Conservation (phyloP, 73 alveolate species). For the Stentor roeselii region DNA sequence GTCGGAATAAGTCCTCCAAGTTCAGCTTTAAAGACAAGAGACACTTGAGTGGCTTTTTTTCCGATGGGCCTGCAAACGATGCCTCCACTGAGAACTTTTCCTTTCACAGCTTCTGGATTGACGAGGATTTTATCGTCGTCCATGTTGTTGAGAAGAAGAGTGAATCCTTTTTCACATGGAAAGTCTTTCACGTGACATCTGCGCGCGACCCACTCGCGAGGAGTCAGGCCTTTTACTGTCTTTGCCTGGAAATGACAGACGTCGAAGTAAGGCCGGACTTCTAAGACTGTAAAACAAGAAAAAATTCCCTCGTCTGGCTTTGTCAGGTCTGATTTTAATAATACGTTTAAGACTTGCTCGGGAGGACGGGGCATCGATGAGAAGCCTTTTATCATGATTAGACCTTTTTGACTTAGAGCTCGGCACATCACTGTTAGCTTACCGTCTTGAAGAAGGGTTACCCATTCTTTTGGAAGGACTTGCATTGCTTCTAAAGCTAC, state of each 20-base stretch:
- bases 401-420: background rate
- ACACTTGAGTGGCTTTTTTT: background rate
- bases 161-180: background rate
- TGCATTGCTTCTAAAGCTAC: constrained; percentile 25
- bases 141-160: background rate
- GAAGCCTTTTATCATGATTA: background rate
- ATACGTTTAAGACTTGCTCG: background rate
- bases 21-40: background rate
- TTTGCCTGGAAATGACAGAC: background rate
- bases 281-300: background rate
- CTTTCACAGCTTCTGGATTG: background rate
- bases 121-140: background rate
- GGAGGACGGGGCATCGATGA: background rate
- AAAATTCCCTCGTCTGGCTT: background rate
- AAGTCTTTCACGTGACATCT: background rate
- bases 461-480: constrained; percentile 18
- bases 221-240: background rate
- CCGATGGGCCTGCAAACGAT: background rate
- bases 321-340: background rate
- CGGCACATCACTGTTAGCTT: background rate
- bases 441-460: background rate
- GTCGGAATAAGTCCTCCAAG: constrained; percentile 24
- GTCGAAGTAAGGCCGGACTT: background rate
- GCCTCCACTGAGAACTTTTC: constrained; percentile 19
- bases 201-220: background rate